These are phyloP conservation scores for Amanita brunnescens DNA, from an alignment of 768 basidiomycete genomes.

Conservation along the genomic window DNA sequence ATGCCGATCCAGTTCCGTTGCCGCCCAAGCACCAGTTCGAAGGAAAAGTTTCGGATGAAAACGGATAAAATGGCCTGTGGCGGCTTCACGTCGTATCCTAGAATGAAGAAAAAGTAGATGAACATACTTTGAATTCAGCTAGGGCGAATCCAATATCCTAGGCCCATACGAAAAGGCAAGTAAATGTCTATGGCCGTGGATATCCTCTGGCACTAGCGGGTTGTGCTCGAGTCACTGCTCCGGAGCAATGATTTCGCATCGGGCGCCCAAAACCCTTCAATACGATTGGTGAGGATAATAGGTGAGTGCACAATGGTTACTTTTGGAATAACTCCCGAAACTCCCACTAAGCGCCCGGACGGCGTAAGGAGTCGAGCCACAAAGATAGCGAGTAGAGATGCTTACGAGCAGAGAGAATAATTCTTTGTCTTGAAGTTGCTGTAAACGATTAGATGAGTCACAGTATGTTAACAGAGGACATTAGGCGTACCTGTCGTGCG, in stretches of 20 bases:
- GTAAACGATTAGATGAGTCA: too few species aligned
- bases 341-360: too few species aligned
- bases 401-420: too few species aligned
- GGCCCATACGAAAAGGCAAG: conserved; percentile 38
- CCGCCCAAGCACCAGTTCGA: too few species aligned
- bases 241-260: conserved; percentile 32
- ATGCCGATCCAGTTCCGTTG: not conserved
- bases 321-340: conserved; percentile 23
- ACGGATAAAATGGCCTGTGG: not conserved
- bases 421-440: too few species aligned
- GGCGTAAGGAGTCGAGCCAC: too few species aligned
- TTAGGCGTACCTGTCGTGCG: too few species aligned
- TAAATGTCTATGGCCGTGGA: conserved; percentile 30
- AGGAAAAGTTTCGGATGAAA: not conserved
- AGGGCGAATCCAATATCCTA: conserved; percentile 29
- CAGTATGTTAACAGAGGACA: too few species aligned
- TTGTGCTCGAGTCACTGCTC: conserved; percentile 30
- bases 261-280: conserved; percentile 32
- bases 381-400: too few species aligned
- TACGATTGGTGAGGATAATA: conserved; percentile 30
- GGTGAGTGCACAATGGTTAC: conserved; percentile 31
- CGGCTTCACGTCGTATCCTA: not conserved
- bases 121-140: conserved; percentile 3
- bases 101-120: not conserved
- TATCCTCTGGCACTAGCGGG: conserved; percentile 18